Evolutionary conservation across 2,329 filamentous ascomycete genomes (phyloP), one percentile per base, ranked within the genome.

Genomic region (Epichloe sp.): DNA sequence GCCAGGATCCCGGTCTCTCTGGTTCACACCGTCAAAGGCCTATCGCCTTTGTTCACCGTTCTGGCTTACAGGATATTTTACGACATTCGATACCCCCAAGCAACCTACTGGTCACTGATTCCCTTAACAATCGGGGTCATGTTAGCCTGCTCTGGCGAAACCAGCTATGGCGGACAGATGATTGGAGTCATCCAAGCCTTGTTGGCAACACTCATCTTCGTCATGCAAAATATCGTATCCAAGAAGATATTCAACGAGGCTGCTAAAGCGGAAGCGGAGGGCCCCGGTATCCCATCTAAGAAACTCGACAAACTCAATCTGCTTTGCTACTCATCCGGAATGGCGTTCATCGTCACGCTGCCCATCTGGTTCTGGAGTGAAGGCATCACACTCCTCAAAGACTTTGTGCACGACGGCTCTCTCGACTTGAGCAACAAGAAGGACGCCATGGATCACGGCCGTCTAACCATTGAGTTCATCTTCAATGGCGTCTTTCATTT

Each of bases 401-500:
- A 95, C 63, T 83, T 96, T 58, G 74, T 91, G 36, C 76, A 82
- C 48, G 88, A 95, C 60, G 89, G 88, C n/a, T 77, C 82, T 2
- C 76, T 97, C 49, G 78, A 82, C 56, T 65, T 83, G 43, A 72
- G 66, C 47, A 65, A 72, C 42, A 70, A 69, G 23, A 81, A 83
- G 36, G 76, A 90, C 31, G 80, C 85, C 12, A 83, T 86, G 59
- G 85, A 87, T 56, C 84, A 90, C 53, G 88, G 85, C 26, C 80
- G 87, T 2, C 66, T 85, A 44, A 71, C 76, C 0, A 62, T 94
- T n/a, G 93, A 98, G 63, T 97, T 95, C 65, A 66, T 97, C 48
- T 97, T 98, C 76, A 98, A 98, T 66, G 93, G 93, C 51, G 84
- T 88, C 4, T 96, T 95, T 64, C 93, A 98, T 68, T 98, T 97